These are phyloP conservation scores for Pestalotiopsis fici DNA, from an alignment of 2,329 filamentous ascomycete species.

Conservation along the genomic window DNA sequence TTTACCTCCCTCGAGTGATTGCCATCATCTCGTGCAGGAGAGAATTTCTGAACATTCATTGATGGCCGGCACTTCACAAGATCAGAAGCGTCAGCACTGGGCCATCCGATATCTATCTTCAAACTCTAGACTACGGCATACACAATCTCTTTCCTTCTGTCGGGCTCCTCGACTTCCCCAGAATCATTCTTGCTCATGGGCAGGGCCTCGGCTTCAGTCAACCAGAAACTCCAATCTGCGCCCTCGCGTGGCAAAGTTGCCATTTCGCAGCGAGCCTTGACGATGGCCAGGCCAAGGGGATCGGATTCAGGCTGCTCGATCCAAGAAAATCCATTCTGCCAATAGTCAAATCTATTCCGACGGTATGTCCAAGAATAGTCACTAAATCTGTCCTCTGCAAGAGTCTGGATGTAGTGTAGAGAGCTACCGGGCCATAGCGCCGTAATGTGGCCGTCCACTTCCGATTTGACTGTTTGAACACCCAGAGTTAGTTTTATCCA, in stretches of 20 bases:
- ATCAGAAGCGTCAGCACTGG: too few relatives aligned
- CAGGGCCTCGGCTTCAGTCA: not conserved
- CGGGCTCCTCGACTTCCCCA: not conserved
- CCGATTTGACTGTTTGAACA: not conserved
- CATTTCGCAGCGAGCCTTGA: not conserved
- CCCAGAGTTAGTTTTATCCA: not conserved
- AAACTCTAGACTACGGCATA: not conserved
- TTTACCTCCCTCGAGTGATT: too few relatives aligned
- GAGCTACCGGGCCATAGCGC: constrained; percentile 2
- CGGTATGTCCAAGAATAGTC: not conserved
- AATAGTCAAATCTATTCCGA: not conserved
- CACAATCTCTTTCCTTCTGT: not conserved
- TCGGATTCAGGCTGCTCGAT: not conserved
- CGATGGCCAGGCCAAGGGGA: not conserved
- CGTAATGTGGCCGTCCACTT: not conserved
- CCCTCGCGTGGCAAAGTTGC: not conserved
- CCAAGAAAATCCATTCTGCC: not conserved
- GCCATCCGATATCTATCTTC: too few relatives aligned
- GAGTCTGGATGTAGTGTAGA: not conserved
- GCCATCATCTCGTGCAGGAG: too few relatives aligned
- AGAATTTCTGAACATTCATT: too few relatives aligned
- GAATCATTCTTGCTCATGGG: not conserved
- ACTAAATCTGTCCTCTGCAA: not conserved
- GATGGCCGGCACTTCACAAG: too few relatives aligned
- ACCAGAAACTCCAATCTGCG: not conserved